These are phyloP conservation scores for Phyllosticta paracitricarpa DNA, from an alignment of 2,329 filamentous ascomycete genomes.

Conservation along the genomic window DNA sequence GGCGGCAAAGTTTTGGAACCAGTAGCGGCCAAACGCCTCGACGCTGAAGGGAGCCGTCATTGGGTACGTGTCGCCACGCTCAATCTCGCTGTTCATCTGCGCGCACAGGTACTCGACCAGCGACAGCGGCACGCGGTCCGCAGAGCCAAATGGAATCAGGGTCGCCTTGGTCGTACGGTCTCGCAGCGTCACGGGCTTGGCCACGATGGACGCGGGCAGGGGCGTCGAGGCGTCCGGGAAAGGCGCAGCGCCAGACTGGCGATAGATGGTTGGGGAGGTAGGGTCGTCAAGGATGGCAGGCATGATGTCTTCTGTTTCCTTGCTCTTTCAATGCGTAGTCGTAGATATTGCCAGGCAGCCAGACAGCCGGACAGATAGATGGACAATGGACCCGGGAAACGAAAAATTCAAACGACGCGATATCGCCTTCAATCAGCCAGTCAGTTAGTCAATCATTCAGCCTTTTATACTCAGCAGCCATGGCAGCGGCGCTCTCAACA, in stretches of 20 bases:
- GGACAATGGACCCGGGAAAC: not conserved
- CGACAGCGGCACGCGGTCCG: conserved; percentile 62
- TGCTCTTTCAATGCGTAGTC: not conserved
- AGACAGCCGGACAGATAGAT: not conserved
- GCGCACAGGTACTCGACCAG: conserved; percentile 70
- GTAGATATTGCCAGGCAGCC: not conserved
- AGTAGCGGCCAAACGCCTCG: conserved; percentile 71
- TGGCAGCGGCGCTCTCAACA: not conserved
- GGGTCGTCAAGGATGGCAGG: conserved; percentile 73
- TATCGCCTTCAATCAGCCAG: not conserved
- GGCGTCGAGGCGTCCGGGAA: conserved; percentile 54
- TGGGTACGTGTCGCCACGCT: conserved; percentile 84
- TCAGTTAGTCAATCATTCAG: not conserved
- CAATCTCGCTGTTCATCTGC: conserved; percentile 82
- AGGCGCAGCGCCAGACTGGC: conserved; percentile 55
- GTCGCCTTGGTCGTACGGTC: conserved; percentile 79
- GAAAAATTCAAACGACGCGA: not conserved
- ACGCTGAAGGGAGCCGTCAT: conserved; percentile 68
- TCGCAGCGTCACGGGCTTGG: conserved; percentile 70
- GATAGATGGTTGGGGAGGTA: conserved; percentile 57
- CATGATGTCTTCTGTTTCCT: conserved; percentile 38
- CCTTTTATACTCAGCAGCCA: not conserved
- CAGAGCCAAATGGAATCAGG: conserved; percentile 71
- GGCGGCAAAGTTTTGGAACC: conserved; percentile 84
- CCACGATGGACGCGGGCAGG: conserved; percentile 58